These are phyloP conservation scores for Seiridium unicorne DNA, from an alignment of 2,329 filamentous ascomycete genomes.

Conservation along the genomic window DNA sequence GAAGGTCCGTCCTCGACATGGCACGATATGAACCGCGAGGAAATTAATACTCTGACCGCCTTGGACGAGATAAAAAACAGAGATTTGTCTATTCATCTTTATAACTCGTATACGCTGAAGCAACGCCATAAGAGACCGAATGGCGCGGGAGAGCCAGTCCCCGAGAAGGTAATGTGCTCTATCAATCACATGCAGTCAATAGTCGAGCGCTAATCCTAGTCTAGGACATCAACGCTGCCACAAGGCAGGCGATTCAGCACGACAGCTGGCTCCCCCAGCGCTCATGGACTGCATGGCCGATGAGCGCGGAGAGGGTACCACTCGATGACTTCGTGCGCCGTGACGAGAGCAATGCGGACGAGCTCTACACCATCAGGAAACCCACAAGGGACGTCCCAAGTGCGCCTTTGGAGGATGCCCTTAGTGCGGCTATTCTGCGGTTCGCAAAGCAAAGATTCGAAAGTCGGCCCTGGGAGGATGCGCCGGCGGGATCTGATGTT, in stretches of 20 bases:
- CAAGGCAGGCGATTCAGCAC: constrained; percentile 20
- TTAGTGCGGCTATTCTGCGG: constrained; percentile 65
- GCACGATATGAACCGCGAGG: constrained; percentile 58
- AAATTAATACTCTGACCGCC: constrained; percentile 61
- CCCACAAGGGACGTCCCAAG: constrained; percentile 48
- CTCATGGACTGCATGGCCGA: constrained; percentile 83
- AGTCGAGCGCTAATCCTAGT: constrained; percentile 20
- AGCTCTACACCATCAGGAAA: constrained; percentile 49
- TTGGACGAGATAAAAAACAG: constrained; percentile 61
- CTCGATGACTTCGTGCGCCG: constrained; percentile 48
- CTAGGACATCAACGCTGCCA: constrained; percentile 31
- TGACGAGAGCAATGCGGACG: constrained; percentile 41
- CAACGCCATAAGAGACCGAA: constrained; percentile 28
- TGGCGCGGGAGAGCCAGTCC: constrained; percentile 13
- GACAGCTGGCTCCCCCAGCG: constrained; percentile 52
- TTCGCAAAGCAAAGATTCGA: constrained; percentile 65
- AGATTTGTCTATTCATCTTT: constrained; percentile 75
- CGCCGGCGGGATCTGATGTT: constrained; percentile 9
- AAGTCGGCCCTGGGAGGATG: constrained; percentile 30
- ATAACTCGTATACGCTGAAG: constrained; percentile 73
- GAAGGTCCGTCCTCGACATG: constrained; percentile 67
- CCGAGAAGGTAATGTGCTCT: constrained; percentile 31
- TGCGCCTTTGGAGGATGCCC: constrained; percentile 64
- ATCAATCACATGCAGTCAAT: no score
- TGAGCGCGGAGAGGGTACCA: constrained; percentile 62